Conservation (phyloP, 352 stramenopile genomes). For the Phytophthora sansomeana region DNA sequence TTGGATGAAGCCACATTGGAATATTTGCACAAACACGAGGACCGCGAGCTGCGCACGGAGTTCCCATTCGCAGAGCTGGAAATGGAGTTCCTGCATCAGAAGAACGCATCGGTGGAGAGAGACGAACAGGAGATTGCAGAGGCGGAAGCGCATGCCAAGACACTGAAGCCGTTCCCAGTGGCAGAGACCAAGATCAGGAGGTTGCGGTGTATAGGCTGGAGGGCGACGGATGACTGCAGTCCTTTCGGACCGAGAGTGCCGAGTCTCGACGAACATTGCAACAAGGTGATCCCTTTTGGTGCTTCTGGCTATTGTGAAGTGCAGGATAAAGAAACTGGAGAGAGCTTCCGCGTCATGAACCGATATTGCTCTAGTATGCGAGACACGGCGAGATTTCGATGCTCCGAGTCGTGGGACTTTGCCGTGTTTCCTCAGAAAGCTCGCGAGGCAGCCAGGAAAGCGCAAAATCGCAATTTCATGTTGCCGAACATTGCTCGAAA, state of each 20-base stretch:
- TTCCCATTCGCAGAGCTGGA: conserved; percentile 36
- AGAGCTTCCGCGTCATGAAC: conserved; percentile 48
- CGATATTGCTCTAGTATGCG: conserved; percentile 41
- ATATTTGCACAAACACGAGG: conserved; percentile 33
- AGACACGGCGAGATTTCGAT: conserved; percentile 47
- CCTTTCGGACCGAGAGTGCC: conserved; percentile 21
- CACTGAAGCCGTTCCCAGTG: conserved; percentile 19
- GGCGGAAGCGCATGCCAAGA: conserved; percentile 29
- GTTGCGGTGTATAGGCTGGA: conserved; percentile 37
- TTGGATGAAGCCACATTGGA: conserved; percentile 17
- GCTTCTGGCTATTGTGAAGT: conserved; percentile 33
- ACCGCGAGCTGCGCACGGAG: conserved; percentile 22
- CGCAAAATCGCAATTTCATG: conserved; percentile 12
- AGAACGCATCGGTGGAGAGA: conserved; percentile 14
- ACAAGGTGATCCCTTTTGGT: conserved; percentile 26
- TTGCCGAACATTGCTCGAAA: conserved; percentile 26
- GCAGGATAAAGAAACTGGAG: conserved; percentile 45
- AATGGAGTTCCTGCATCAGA: conserved; percentile 23
- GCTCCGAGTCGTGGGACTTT: conserved; percentile 57
- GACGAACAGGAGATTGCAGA: conserved; percentile 22
- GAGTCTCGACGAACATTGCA: conserved; percentile 27
- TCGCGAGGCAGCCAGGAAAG: conserved; percentile 17
- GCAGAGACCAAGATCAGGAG: conserved; percentile 25
- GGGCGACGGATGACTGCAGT: conserved; percentile 28
- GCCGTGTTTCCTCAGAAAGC: conserved; percentile 42